These are phyloP conservation scores for Barnettozyma wickerhamii DNA, from an alignment of 805 yeast species.

Conservation along the genomic window DNA sequence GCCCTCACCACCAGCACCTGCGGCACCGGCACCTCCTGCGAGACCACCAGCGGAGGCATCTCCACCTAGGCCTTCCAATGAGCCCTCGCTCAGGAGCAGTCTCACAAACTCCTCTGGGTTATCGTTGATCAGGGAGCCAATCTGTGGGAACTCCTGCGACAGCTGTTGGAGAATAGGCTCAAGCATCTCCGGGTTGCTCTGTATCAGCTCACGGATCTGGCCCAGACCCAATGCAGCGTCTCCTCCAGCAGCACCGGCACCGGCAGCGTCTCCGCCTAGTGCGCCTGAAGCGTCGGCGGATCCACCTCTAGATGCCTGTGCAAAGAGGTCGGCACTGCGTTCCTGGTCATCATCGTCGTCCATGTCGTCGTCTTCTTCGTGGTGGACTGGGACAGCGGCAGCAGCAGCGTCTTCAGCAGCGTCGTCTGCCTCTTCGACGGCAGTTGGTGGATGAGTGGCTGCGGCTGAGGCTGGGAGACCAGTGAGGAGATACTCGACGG, in stretches of 20 bases:
- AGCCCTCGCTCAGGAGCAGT: constrained; percentile 51
- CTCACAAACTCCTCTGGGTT: constrained; percentile 90
- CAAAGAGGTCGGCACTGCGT: constrained; percentile 28
- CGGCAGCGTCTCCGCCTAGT: constrained; percentile 13
- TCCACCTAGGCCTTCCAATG: constrained; percentile 9
- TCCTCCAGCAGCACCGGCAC: constrained; percentile 29
- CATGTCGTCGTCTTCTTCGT: too few species aligned
- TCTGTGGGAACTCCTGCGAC: constrained; percentile 77
- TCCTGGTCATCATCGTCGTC: constrained; percentile 23
- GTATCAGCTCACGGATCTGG: constrained; percentile 71
- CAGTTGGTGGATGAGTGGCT: constrained; percentile 7
- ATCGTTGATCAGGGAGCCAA: constrained; percentile 71
- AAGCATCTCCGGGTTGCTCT: constrained; percentile 82
- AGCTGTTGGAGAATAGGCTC: constrained; percentile 81
- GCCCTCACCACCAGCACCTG: constrained; percentile 32
- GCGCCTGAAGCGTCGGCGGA: constrained; percentile 22
- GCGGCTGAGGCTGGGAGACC: constrained; percentile 67
- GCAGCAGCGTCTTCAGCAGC: constrained; percentile 31
- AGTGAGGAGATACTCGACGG: constrained; percentile 88
- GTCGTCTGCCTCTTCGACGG: constrained; percentile 18
- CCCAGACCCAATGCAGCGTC: constrained; percentile 36
- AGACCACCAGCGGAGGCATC: constrained; percentile 33
- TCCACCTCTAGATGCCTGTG: constrained; percentile 35
- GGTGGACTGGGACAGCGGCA: too few species aligned
- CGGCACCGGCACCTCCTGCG: constrained; percentile 30